Evolutionary conservation across 768 basidiomycete genomes (phyloP), one percentile per base, ranked within the genome.

Genomic region (Kwoniella sp.): DNA sequence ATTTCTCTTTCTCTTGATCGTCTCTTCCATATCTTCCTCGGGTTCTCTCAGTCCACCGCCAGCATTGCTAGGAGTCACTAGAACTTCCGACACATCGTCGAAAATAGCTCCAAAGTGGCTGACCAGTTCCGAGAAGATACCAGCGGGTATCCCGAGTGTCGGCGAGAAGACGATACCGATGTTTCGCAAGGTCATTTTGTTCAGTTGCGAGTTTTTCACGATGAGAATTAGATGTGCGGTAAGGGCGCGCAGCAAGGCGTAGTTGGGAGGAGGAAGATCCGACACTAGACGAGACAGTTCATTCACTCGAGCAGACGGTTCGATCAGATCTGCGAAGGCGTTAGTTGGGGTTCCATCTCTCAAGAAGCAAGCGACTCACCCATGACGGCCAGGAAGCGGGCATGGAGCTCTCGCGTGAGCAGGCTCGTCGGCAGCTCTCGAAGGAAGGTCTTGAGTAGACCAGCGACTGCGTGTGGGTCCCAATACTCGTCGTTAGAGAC

Each of bases 111-210:
- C 91, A 82, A 94, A 97, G 77, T 96, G 91, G 60, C 87, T 88
- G 29, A 98, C 85, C 88, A 98, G 91, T 67, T 96, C 82, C 74
- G 91, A 92, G 81, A 98, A 94, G 47, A 97, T 90, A 7, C 92
- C 92, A 2, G 95, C 95, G n/a, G 95, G 95, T 71, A 99, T 96
- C 48, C 92, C 93, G 13, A 99, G 83, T 0, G 96, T 98, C 1
- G 96, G 96, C 68, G 92, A 94, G 82, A 98, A 97, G 24, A 98
- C 95, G 64, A 99, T 98, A 19, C 95, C 94, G 26, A 99, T 92
- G 78, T 99, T 99, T 50, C 95, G 88, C 86, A 98, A 88, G 46
- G 90, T 94, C 96, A 99, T 99, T 83, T 94, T 98, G 86, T 96
- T 96, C 63, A 89, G 82, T 47, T 84, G 72, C 19, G 92, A 86